These are phyloP conservation scores for Nakazawaea wyomingensis DNA, from an alignment of 805 yeast species.

Conservation along the genomic window DNA sequence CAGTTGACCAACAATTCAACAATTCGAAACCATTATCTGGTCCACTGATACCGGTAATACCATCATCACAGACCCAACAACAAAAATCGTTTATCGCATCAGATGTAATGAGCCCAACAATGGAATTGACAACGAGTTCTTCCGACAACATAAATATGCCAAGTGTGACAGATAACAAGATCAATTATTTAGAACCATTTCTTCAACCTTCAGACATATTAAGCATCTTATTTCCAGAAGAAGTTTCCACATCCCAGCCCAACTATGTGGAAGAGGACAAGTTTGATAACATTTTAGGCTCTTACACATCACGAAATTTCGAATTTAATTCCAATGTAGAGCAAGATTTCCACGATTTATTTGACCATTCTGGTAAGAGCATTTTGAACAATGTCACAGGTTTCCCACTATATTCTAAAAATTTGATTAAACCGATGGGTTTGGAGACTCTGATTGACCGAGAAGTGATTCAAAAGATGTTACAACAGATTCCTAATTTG, in stretches of 20 bases:
- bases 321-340: slow-evolving; percentile 3
- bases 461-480: slow-evolving; percentile 18
- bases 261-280: too few species aligned
- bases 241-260: too few species aligned
- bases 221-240: slow-evolving; percentile 8
- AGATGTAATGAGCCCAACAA: too few species aligned
- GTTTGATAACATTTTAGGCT: too few species aligned
- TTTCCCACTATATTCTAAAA: slow-evolving; percentile 5
- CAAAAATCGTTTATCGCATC: too few species aligned
- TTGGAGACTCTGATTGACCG: slow-evolving; percentile 10
- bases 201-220: slow-evolving; percentile 9
- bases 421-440: not conserved
- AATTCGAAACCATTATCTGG: too few species aligned
- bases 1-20: too few species aligned
- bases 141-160: too few species aligned
- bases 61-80: too few species aligned
- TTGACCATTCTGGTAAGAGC: slow-evolving; percentile 6
- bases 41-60: too few species aligned
- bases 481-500: slow-evolving; percentile 22
- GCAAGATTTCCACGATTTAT: slow-evolving; percentile 3
- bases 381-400: slow-evolving; percentile 3
- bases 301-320: slow-evolving; percentile 2
- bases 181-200: not conserved
- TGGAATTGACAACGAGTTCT: too few species aligned
- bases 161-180: not conserved